These are phyloP conservation scores for Fragaria ananassa DNA, from an alignment of 306 rosid species.

Conservation along the genomic window DNA sequence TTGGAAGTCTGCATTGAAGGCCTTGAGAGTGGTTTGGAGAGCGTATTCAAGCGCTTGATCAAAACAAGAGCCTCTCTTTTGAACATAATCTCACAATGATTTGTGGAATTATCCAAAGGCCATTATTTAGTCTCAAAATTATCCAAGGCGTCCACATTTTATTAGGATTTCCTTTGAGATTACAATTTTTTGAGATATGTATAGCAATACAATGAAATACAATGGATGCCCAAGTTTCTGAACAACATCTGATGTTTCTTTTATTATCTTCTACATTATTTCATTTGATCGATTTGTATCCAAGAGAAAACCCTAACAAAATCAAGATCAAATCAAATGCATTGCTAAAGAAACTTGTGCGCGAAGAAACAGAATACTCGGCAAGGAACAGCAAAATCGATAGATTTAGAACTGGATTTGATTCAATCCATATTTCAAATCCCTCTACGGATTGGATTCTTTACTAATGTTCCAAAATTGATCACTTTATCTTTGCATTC, in stretches of 20 bases:
- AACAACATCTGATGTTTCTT: not conserved
- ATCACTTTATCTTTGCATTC: no score
- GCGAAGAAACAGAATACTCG: not conserved
- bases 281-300: not conserved
- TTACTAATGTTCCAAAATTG: not conserved
- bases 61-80: constrained; percentile 23
- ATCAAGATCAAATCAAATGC: not conserved
- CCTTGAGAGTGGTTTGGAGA: constrained; percentile 52
- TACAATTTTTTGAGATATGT: not conserved
- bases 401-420: not conserved
- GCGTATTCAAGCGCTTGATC: constrained; percentile 50
- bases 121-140: constrained; percentile 1
- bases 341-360: not conserved
- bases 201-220: not conserved
- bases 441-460: not conserved
- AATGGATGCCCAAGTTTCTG: not conserved
- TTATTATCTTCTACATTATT: not conserved
- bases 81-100: constrained; percentile 20
- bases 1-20: constrained; percentile 50
- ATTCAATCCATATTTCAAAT: not conserved
- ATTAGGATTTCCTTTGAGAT: constrained; percentile 14
- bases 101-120: not conserved
- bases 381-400: not conserved
- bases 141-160: constrained; percentile 41
- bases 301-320: not conserved